These are phyloP conservation scores for Nitzschia inconspicua DNA, from an alignment of 108 stramenopile species.

Conservation along the genomic window DNA sequence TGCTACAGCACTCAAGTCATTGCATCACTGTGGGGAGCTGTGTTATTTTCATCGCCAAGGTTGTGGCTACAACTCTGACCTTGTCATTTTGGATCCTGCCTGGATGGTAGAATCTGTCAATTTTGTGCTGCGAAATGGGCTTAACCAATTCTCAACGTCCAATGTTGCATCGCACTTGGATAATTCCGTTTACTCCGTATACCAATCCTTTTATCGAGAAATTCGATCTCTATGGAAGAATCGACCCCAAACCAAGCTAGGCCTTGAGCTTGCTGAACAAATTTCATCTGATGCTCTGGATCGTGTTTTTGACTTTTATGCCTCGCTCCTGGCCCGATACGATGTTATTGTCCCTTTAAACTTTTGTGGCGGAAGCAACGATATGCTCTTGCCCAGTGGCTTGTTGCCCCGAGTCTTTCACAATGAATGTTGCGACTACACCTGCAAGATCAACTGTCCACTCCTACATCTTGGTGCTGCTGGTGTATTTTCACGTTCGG, in stretches of 20 bases:
- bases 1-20: background rate
- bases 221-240: constrained; percentile 1
- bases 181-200: background rate
- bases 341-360: constrained; percentile 3
- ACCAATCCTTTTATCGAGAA: too few species aligned
- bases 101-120: constrained; percentile 4
- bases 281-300: background rate
- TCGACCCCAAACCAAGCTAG: background rate
- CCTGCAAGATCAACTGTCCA: too few species aligned
- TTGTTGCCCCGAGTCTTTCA: too few species aligned
- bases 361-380: too few species aligned
- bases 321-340: background rate
- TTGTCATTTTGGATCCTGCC: constrained; percentile 2
- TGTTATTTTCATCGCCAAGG: background rate
- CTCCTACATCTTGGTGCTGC: too few species aligned
- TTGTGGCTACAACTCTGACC: background rate
- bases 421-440: too few species aligned
- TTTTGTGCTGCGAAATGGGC: constrained; percentile 1
- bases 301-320: constrained; percentile 1
- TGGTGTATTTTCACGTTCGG: too few species aligned
- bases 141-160: background rate
- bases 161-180: background rate
- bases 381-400: too few species aligned
- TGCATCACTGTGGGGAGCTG: background rate
- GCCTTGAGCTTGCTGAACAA: background rate